Conservation (phyloP, 2,329 filamentous ascomycete species). For the Byssothecium circinans region DNA sequence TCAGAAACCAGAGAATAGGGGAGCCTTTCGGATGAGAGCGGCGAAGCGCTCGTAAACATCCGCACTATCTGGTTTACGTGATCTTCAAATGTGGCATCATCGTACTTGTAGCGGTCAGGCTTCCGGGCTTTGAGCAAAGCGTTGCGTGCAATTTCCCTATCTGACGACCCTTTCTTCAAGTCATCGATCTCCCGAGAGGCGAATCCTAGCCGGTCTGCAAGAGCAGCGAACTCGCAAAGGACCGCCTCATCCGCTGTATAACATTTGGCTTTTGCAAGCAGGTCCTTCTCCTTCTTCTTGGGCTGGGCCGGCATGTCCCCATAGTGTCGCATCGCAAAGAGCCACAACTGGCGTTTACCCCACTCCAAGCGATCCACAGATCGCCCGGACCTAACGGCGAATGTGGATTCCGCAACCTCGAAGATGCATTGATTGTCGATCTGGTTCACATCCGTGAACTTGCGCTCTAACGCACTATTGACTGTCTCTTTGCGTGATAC, state of each 20-base stretch:
- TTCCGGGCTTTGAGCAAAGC: too few species aligned
- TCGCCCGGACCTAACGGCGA: constrained; percentile 13
- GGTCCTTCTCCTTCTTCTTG: too few species aligned
- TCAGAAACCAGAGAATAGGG: too few species aligned
- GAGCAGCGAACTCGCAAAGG: constrained; percentile 12
- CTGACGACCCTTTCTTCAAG: constrained; percentile 3
- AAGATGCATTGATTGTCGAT: constrained; percentile 8
- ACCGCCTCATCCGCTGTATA: constrained; percentile 3
- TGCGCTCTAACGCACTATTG: too few species aligned
- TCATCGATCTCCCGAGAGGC: constrained; percentile 10
- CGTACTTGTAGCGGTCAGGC: too few species aligned
- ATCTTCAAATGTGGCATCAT: too few species aligned
- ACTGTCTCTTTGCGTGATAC: constrained; percentile 7
- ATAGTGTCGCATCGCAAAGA: constrained; percentile 7
- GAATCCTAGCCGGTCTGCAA: constrained; percentile 16
- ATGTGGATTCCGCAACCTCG: constrained; percentile 27
- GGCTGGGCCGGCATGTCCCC: constrained; percentile 11
- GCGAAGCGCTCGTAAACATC: too few species aligned
- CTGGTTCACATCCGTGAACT: too few species aligned
- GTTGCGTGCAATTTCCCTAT: too few species aligned
- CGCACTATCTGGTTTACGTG: too few species aligned
- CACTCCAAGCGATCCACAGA: constrained; percentile 1
- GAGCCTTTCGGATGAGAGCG: too few species aligned
- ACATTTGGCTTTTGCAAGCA: background rate
- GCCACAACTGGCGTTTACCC: constrained; percentile 1